A percentile compares a stretch with the other conserved stretches of the same genome.
Evolutionary conservation across 257 asterid genomes (phyloP).

Genomic region (Solanum paucissectum): DNA sequence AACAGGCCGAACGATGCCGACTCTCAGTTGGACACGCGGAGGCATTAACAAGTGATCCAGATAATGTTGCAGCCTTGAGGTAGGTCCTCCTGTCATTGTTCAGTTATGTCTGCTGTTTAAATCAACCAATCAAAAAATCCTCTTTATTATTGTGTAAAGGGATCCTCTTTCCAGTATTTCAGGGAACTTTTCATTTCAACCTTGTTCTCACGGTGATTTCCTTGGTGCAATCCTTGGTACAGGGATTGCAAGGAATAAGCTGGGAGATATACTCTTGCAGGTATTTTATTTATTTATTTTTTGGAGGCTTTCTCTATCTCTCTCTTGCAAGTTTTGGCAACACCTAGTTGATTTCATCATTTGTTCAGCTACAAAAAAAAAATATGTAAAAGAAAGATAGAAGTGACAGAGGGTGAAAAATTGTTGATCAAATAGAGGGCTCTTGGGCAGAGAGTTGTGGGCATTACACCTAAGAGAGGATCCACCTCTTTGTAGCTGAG

Average conservation of each 20-base stretch:
- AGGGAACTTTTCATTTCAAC: constrained; percentile 75
- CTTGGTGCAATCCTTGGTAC: constrained; percentile 92
- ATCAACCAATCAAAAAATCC: background rate
- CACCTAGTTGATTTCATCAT: background rate
- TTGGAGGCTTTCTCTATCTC: background rate
- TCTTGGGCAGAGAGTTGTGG: background rate
- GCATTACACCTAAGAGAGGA: background rate
- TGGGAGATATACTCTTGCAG: constrained; percentile 89
- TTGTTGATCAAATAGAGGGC: background rate
- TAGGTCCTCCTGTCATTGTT: constrained; percentile 11
- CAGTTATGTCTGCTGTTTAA: background rate
- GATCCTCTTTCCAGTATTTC: constrained; percentile 45
- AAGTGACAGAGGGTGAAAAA: background rate
- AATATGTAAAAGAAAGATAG: background rate
- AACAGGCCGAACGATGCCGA: constrained; percentile 88
- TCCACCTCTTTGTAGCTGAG: background rate
- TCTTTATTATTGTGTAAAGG: constrained; percentile 2
- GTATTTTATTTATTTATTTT: constrained; percentile 20
- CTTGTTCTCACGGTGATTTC: constrained; percentile 90
- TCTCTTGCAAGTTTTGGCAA: background rate
- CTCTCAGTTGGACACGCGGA: constrained; percentile 89
- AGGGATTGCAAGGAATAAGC: constrained; percentile 78
- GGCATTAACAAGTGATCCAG: constrained; percentile 56
- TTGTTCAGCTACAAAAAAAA: background rate
- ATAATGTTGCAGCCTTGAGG: constrained; percentile 80